A percentile compares a stretch with the other conserved stretches of the same genome.
These are phyloP conservation scores for Fusarium tjaetaba DNA, from an alignment of 2,329 filamentous ascomycete genomes.

Conservation along the genomic window DNA sequence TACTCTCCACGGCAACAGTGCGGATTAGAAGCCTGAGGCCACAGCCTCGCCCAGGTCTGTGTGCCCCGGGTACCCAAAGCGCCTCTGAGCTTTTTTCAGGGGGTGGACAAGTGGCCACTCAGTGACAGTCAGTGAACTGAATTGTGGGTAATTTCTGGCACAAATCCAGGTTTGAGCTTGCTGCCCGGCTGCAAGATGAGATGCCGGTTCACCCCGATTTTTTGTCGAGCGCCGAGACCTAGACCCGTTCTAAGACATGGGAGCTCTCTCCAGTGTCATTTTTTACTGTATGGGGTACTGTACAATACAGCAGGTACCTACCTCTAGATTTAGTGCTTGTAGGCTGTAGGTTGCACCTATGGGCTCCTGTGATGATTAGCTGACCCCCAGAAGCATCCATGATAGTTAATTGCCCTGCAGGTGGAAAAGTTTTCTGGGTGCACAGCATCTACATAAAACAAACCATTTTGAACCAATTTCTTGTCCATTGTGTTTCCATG, in stretches of 20 bases:
- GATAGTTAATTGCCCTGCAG: constrained; percentile 3
- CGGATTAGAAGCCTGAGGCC: constrained; percentile 50
- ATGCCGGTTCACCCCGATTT: constrained; percentile 51
- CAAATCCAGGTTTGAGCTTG: constrained; percentile 34
- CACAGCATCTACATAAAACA: not conserved
- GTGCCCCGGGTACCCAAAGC: constrained; percentile 5
- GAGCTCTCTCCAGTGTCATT: constrained; percentile 8
- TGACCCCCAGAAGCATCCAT: constrained; percentile 21
- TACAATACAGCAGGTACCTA: not conserved
- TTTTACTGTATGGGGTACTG: constrained; percentile 35
- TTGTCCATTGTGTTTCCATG: not conserved
- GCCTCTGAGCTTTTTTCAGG: constrained; percentile 30
- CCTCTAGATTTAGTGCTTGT: not conserved
- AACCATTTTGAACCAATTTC: not conserved
- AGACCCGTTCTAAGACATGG: constrained; percentile 38
- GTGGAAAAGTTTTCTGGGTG: constrained; percentile 14
- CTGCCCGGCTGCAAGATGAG: constrained; percentile 44
- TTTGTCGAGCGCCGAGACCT: constrained; percentile 47
- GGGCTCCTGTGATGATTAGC: constrained; percentile 12
- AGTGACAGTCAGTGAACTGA: constrained; percentile 25
- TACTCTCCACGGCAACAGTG: constrained; percentile 48
- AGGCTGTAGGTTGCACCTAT: not conserved
- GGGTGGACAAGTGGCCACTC: constrained; percentile 38
- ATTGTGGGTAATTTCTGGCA: constrained; percentile 25
- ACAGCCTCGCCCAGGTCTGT: constrained; percentile 29